Percentiles rank a stretch among this genome's conserved stretches.
phyloP scores from a whole-genome alignment of 176 grass and related monocot genomes.

The Microstegium vimineum region DNA sequence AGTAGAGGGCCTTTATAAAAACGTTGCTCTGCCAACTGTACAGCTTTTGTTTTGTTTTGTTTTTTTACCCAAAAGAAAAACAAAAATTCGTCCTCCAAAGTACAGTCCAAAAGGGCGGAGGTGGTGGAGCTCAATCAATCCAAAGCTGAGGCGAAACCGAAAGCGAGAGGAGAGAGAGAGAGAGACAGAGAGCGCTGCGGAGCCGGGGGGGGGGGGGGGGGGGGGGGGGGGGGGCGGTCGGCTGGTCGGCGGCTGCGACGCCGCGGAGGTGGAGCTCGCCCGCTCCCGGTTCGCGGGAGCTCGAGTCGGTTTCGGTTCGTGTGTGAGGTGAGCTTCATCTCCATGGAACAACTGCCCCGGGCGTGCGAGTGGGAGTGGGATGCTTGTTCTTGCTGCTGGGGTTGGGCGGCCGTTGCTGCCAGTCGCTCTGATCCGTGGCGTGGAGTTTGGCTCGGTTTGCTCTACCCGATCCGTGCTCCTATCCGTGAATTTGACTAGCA shows the following conservation, averaged over 20 bases:
- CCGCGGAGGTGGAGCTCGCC: slow-evolving; percentile 11
- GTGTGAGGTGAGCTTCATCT: background rate
- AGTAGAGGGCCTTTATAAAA: background rate
- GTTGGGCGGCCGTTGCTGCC: background rate
- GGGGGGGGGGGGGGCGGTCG: background rate
- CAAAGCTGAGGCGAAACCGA: background rate
- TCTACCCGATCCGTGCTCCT: background rate
- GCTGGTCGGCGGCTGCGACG: slow-evolving; percentile 4
- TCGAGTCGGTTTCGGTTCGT: background rate
- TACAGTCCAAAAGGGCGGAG: slow-evolving; percentile 13
- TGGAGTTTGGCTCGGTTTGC: background rate
- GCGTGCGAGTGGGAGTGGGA: background rate
- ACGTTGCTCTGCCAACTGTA: background rate
- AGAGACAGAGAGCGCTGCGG: background rate
- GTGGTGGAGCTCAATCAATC: slow-evolving; percentile 4
- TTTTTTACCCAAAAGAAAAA: background rate
- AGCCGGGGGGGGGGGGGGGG: too few species aligned
- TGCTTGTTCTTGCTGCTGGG: background rate
- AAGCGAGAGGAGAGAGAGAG: background rate
- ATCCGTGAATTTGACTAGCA: background rate
- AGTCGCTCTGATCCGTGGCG: background rate
- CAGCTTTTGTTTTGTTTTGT: slow-evolving; percentile 22
- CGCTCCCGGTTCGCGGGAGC: background rate
- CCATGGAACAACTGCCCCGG: background rate
- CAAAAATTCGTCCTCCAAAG: background rate